Base-by-base conservation (phyloP, 352 stramenopile genomes). In the Pythium phragmiticola region DNA sequence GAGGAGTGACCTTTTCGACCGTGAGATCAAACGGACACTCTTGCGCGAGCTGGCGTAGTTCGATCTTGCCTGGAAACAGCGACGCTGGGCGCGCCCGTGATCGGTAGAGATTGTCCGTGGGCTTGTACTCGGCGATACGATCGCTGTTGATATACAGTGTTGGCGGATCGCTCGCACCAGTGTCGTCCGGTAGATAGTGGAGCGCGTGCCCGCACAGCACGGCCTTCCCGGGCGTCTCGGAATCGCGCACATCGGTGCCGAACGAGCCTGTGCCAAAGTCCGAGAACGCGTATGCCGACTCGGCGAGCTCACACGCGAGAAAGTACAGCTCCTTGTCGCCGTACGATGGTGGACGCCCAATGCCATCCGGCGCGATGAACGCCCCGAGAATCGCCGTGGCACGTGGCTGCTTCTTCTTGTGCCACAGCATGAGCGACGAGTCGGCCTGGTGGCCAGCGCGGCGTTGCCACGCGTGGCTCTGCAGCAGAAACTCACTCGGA, bases 321-420 rank as follows among this genome's bases (percentile, higher is more conserved):
- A 89, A 90, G 63, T 89, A 93, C 17, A 91, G 64, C 52, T 93
- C 84, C 57, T 93, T 93, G 59, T 91, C 84, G 9, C 84, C 82
- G 42, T 90, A 90, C 21, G 74, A 84, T 19, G 76, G 77, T 30
- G 77, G 75, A 0, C 64, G 70, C 0, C 17, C 50, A 8, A 54
- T 46, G 30, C 69, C 60, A 23, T 66, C 68, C 3, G 68, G 64
- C 4, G 80, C 68, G 6, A 78, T 62, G 60, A 91, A 91, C 3
- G 82, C 72, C 5, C 73, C 72, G 26, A 93, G 63, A 17, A 93
- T 84, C 12, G 79, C 75, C 0, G 82, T 93, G 13, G 84, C 84
- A 13, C 82, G 77, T 16, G 73, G 69, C 59, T 93, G 82, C 37
- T 71, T 70, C 23, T 65, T 69, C 68, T 93, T 91, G 72, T 75